Base-by-base conservation (phyloP, 2,329 filamentous ascomycete genomes). In the Tolypocladium endophyticum region DNA sequence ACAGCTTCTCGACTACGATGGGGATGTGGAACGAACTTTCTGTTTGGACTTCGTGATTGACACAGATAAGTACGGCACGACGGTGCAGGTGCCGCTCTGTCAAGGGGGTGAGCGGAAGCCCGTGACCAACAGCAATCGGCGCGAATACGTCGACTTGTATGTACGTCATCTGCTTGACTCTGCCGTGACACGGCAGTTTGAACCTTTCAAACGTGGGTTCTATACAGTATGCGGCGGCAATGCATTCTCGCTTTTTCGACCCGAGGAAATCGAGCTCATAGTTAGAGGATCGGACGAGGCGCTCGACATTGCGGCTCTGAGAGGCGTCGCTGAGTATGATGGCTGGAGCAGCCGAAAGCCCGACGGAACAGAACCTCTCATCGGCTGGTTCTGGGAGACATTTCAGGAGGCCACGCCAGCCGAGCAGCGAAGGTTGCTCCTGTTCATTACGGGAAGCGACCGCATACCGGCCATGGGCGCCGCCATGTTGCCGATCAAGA, bases 181-280 rank as follows among this genome's bases (percentile, higher is more conserved):
- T 8, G 83, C 89, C 0, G 88, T 96, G 1, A 77, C 83, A 45
- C 83, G 90, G 47, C 92, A 96, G 69, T 97, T 95, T 64, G 91
- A 96, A 70, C 92, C 92, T 0, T 97, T 97, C 79, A 94, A 94
- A 70, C 85, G 92, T 59, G 92, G 92, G 0, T 97, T 97, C 73
- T 97, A 91, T 71, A 95, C 89, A 0, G 90, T 96, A 35, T 96
- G 91, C 69, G 89, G 88, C 41, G 90, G 92, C 41, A 96, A 94
- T 69, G 92, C 92, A 0, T 79, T 96, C 41, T 90, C 88, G 1
- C 81, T 97, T 2, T 96, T 96, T 72, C 84, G 90, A 20, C 88
- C 92, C 0, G 92, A 96, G 70, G 92, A 97, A 71, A 95, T 97
- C 62, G 92, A 96, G 71, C 81, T 96, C 4, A 81, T 96, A 0